phyloP scores from a whole-genome alignment of 129 eudicot genomes.

The Centella asiatica region DNA sequence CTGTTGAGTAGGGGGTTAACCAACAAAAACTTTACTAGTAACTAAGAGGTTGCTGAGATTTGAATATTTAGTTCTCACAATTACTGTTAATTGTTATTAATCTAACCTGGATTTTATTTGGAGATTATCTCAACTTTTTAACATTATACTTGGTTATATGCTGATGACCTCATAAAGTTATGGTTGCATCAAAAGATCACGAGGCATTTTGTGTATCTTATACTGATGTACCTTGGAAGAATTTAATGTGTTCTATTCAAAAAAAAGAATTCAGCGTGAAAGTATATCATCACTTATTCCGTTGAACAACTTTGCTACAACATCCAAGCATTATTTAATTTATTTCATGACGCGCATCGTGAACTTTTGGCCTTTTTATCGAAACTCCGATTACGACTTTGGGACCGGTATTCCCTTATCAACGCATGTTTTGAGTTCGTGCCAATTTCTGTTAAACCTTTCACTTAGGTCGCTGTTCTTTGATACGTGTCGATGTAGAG shows the following conservation, averaged over 20 bases:
- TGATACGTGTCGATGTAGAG: slow-evolving; percentile 9
- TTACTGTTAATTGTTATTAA: not conserved
- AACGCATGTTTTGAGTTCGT: slow-evolving; percentile 20
- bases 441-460: slow-evolving; percentile 27
- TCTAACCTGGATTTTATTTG: not conserved
- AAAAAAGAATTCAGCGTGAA: no score
- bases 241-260: slow-evolving; percentile 13
- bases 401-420: slow-evolving; percentile 19
- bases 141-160: not conserved
- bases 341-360: slow-evolving; percentile 18
- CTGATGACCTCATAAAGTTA: not conserved
- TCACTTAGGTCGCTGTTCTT: slow-evolving; percentile 15
- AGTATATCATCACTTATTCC: slow-evolving; percentile 22
- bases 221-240: not conserved
- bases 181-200: not conserved
- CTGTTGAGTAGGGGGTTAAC: not conserved
- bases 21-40: not conserved
- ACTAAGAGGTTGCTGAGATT: not conserved
- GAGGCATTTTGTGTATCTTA: not conserved
- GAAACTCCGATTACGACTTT: slow-evolving; percentile 16
- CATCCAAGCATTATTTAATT: slow-evolving; percentile 5
- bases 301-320: slow-evolving; percentile 13
- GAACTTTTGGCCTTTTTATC: slow-evolving; percentile 11
- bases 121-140: not conserved
- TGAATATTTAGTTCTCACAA: not conserved